A percentile compares a stretch with the other conserved stretches of the same genome.
Conservation (phyloP, 2,329 filamentous ascomycete genomes). For the Epichloe gansuensis region DNA sequence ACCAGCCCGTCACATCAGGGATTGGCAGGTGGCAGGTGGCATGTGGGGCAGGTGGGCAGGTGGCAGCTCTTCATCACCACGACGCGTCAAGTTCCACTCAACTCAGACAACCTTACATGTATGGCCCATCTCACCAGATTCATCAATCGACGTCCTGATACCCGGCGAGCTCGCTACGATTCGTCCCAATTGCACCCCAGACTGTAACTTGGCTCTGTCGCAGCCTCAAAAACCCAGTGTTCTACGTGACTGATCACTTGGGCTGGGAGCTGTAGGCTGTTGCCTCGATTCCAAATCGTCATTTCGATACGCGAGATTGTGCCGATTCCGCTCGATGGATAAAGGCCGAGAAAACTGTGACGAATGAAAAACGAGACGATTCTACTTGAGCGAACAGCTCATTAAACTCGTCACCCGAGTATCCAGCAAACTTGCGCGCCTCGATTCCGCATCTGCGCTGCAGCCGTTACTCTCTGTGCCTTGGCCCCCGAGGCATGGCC, state of each 20-base stretch:
- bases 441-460: not conserved
- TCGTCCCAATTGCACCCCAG: not conserved
- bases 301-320: not conserved
- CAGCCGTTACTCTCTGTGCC: not conserved
- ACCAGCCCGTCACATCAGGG: no score
- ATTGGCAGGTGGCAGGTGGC: no score
- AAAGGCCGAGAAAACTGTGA: not conserved
- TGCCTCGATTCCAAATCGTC: not conserved
- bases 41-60: no score
- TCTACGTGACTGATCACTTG: not conserved
- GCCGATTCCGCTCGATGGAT: not conserved
- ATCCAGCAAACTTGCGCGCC: not conserved
- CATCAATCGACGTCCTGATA: not conserved
- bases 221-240: not conserved
- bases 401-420: not conserved
- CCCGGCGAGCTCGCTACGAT: not conserved
- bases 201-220: not conserved
- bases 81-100: not conserved
- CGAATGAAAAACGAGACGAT: no score
- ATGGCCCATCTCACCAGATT: not conserved
- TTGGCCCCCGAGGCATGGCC: constrained; percentile 1
- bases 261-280: not conserved
- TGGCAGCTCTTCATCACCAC: not conserved
- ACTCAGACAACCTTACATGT: not conserved
- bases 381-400: not conserved